A percentile compares a stretch with the other conserved stretches of the same genome.
Evolutionary conservation across 768 basidiomycete species (phyloP).

Genomic region (Rhodotorula paludigena): DNA sequence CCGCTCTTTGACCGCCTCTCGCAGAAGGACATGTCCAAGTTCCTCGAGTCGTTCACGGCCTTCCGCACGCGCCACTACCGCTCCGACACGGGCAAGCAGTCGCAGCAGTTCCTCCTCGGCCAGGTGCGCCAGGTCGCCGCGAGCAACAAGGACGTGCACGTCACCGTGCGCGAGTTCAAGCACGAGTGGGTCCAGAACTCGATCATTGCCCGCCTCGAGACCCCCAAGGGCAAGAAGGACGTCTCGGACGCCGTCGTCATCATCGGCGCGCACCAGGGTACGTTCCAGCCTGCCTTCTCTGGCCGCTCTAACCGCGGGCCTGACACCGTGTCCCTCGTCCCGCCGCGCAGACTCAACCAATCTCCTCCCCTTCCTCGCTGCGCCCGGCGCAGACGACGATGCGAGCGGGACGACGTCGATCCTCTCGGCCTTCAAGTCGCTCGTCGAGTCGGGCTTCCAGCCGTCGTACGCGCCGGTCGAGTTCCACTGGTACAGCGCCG

Average conservation of each 20-base stretch:
- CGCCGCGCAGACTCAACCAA: conserved; percentile 47
- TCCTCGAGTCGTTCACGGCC: conserved; percentile 35
- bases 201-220: conserved; percentile 48
- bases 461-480: conserved; percentile 49
- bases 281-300: neutral
- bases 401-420: conserved; percentile 48
- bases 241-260: conserved; percentile 24
- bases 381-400: conserved; percentile 51
- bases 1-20: conserved; percentile 30
- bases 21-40: conserved; percentile 23
- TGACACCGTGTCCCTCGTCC: conserved; percentile 39
- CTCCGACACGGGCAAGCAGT: conserved; percentile 48
- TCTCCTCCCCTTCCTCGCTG: conserved; percentile 49
- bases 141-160: conserved; percentile 24
- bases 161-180: conserved; percentile 45
- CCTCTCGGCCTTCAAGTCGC: conserved; percentile 47
- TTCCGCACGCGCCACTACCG: conserved; percentile 51
- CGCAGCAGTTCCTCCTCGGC: conserved; percentile 48
- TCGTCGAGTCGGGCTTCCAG: conserved; percentile 45
- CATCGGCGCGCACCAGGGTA: conserved; percentile 14
- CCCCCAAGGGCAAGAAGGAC: conserved; percentile 33
- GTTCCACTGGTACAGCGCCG: conserved; percentile 51
- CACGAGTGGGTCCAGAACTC: conserved; percentile 47
- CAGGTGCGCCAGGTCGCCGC: conserved; percentile 45
- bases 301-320: conserved; percentile 24